phyloP scores from a whole-genome alignment of 208 protist genomes.

The Trypanosomatidae sp. region DNA sequence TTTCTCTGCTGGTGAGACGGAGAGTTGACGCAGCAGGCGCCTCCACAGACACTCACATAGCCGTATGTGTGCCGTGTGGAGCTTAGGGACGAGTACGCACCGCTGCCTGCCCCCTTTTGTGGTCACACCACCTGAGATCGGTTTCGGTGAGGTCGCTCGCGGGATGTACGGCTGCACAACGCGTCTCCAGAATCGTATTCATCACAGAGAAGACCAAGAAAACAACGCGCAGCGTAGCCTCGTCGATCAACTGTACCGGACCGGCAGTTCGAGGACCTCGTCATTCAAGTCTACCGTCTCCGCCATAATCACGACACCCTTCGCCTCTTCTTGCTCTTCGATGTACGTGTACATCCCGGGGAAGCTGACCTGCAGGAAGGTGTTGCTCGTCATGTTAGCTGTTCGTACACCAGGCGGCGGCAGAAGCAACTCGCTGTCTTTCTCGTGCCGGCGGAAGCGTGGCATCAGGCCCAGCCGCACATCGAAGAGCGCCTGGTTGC shows the following conservation, averaged over 20 bases:
- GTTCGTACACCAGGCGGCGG: conserved; percentile 59
- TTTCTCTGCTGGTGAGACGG: neutral
- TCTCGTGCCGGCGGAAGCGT: conserved; percentile 45
- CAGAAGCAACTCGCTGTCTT: conserved; percentile 36
- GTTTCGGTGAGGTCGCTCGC: neutral
- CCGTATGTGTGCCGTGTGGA: neutral
- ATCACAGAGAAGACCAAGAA: neutral
- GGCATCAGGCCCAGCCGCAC: conserved; percentile 35
- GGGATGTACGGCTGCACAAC: neutral
- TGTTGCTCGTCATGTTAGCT: conserved; percentile 44
- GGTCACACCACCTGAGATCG: neutral
- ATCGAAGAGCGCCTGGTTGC: conserved; percentile 42
- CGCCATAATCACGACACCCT: conserved; percentile 43
- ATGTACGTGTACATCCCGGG: conserved; percentile 52
- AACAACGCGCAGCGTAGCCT: neutral
- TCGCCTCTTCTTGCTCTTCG: conserved; percentile 53
- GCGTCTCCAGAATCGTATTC: neutral
- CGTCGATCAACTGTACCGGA: conserved; percentile 40
- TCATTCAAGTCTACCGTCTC: conserved; percentile 54
- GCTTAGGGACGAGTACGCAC: neutral
- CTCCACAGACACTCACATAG: neutral
- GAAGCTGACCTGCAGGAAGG: conserved; percentile 49
- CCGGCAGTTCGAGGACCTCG: conserved; percentile 52
- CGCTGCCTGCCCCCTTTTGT: neutral
- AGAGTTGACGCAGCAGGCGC: neutral